Evolutionary conservation across 805 yeast species (phyloP).

Genomic region (Lachancea mirantina): DNA sequence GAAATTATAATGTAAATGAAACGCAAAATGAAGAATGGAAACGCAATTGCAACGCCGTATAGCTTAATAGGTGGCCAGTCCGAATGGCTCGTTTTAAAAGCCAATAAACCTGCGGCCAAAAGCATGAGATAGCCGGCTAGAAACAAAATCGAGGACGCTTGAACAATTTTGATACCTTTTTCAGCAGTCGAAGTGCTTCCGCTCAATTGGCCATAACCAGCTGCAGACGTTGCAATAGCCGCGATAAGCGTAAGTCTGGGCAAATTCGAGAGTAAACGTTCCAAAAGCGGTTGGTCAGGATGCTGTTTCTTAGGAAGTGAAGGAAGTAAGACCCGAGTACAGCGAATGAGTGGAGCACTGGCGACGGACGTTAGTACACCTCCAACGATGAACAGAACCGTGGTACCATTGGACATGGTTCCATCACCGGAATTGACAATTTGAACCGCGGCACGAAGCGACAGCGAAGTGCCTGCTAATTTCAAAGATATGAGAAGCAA

Average conservation of each 20-base stretch:
- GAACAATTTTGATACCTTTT: constrained; percentile 1
- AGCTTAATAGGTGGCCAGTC: background rate
- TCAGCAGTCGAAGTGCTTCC: background rate
- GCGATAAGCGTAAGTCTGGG: background rate
- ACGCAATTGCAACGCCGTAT: constrained; percentile 1
- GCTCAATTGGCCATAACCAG: constrained; percentile 1
- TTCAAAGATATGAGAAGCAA: background rate
- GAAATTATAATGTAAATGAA: constrained; percentile 3
- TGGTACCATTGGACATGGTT: background rate
- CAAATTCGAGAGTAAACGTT: background rate
- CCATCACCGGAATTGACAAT: constrained; percentile 2
- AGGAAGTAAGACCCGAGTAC: background rate
- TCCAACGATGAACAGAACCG: constrained; percentile 1
- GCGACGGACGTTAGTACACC: constrained; percentile 3
- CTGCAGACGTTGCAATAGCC: constrained; percentile 1
- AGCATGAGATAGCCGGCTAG: background rate
- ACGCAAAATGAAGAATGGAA: constrained; percentile 3
- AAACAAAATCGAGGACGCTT: constrained; percentile 3
- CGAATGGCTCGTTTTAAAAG: background rate
- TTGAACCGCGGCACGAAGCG: constrained; percentile 1
- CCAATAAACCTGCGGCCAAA: background rate
- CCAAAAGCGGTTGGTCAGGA: background rate
- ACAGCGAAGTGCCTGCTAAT: constrained; percentile 1
- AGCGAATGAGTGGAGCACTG: constrained; percentile 1
- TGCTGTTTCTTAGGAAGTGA: background rate